Base-by-base conservation (phyloP, 169 alveolate species). In the Cryptosporidium sp. region DNA sequence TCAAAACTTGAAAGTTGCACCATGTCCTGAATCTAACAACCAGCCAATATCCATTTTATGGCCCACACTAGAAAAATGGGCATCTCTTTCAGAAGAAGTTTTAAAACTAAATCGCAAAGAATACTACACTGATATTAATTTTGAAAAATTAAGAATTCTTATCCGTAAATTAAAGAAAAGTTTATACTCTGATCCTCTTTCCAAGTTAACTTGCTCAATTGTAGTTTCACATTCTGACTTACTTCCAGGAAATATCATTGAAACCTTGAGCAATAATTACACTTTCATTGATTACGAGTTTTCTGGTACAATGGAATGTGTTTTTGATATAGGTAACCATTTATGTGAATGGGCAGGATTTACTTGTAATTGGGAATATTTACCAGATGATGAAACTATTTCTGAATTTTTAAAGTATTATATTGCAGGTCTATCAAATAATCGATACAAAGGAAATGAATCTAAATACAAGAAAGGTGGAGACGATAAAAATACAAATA, bases 271-370 rank as follows among this genome's bases (percentile, higher is more conserved):
- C 12, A 48, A 48, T 33, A 41, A 80, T 65, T 70, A 62, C 35
- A 50, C 26, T 26, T 80, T 80, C 39, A 80, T 80, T 37, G 89
- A 80, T 62, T 80, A 80, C 10, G 89, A 80, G 45, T 80, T 80
- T 33, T 59, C 89, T 1, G 89, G 89, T 18, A 80, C 89, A 18
- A 52, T 52, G 48, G 89, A 80, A 65, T 39, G 89, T 61, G 75
- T 52, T 6, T 80, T 80, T 80, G 89, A 80, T 62, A 37, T 80
- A 14, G 89, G 80, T 26, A 80, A 80, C 62, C 75, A 59, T 26
- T 62, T 80, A 18, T 80, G 89, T 50, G 89, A 80, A 33, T 80
- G 89, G 89, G 89, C 89, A 45, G 89, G 89, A 26, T 80, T 80
- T 29, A 16, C 26, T 18, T 80, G 89, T 80, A 70, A 80, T 45